Percentiles rank a stretch among this genome's conserved stretches.
These are phyloP conservation scores for Aphanomyces stellatus DNA, from an alignment of 352 stramenopile species.

Conservation along the genomic window DNA sequence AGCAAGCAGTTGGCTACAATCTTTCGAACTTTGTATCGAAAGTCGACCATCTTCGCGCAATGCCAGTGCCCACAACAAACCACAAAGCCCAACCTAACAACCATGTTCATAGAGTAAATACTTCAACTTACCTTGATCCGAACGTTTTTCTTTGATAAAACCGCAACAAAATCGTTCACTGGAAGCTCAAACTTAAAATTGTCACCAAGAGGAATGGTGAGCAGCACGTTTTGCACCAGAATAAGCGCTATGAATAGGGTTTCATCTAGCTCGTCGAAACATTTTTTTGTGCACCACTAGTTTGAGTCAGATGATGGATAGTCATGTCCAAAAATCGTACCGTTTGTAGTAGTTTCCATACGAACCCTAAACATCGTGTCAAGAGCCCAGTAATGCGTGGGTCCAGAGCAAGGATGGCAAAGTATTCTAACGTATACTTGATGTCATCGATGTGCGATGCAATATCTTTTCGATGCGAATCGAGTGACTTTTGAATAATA, in stretches of 20 bases:
- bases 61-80: constrained; percentile 1
- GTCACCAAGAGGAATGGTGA: not conserved
- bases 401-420: not conserved
- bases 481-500: constrained; percentile 3
- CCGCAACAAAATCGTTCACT: not conserved
- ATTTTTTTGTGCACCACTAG: not conserved
- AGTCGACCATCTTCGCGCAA: not conserved
- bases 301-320: not conserved
- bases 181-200: constrained; percentile 3
- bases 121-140: not conserved
- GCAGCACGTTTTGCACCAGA: not conserved
- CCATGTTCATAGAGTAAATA: not conserved
- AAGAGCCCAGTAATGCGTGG: not conserved
- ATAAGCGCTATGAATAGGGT: not conserved
- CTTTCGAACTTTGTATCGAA: not conserved
- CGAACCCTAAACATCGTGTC: not conserved
- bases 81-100: not conserved
- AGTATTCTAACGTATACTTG: not conserved
- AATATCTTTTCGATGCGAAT: not conserved
- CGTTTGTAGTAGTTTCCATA: not conserved
- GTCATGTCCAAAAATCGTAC: not conserved
- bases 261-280: not conserved
- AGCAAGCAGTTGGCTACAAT: not conserved
- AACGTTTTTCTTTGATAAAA: not conserved
- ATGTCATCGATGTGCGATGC: not conserved